Conservation (phyloP, 2,329 filamentous ascomycete genomes). For the Pseudogymnoascus sp. region DNA sequence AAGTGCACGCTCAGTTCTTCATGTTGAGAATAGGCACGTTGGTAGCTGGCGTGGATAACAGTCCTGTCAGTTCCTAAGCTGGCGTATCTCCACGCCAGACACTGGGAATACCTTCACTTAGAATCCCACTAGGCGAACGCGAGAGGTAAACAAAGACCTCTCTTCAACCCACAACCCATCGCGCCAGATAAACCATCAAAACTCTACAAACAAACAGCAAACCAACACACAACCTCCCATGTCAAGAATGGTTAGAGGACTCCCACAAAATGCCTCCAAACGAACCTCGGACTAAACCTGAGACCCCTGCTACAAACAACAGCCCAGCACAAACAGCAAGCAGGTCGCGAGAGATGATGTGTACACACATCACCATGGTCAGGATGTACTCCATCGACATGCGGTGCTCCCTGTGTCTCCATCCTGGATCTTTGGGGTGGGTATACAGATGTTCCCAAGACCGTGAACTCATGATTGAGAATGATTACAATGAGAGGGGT, state of each 20-base stretch:
- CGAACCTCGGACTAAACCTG: neutral
- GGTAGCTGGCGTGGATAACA: neutral
- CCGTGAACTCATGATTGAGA: constrained; percentile 35
- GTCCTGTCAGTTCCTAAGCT: neutral
- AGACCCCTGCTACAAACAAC: neutral
- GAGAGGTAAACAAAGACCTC: neutral
- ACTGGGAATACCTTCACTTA: neutral
- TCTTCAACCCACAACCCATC: neutral
- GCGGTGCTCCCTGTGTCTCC: constrained; percentile 50
- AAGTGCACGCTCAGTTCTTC: neutral
- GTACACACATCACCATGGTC: constrained; percentile 61
- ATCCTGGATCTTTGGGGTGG: constrained; percentile 54
- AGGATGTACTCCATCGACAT: constrained; percentile 48
- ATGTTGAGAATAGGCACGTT: neutral
- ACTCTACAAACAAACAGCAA: neutral
- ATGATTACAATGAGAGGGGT: constrained; percentile 15
- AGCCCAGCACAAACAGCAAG: neutral
- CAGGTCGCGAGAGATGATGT: constrained; percentile 26
- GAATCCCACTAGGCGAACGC: neutral
- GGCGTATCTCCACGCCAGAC: neutral
- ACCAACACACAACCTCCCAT: neutral
- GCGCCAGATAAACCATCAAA: neutral
- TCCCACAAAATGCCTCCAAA: neutral
- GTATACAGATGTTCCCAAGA: constrained; percentile 67
- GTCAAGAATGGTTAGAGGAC: neutral